Evolutionary conservation across 768 basidiomycete species (phyloP).

Genomic region (Podaxis mareebaensis): DNA sequence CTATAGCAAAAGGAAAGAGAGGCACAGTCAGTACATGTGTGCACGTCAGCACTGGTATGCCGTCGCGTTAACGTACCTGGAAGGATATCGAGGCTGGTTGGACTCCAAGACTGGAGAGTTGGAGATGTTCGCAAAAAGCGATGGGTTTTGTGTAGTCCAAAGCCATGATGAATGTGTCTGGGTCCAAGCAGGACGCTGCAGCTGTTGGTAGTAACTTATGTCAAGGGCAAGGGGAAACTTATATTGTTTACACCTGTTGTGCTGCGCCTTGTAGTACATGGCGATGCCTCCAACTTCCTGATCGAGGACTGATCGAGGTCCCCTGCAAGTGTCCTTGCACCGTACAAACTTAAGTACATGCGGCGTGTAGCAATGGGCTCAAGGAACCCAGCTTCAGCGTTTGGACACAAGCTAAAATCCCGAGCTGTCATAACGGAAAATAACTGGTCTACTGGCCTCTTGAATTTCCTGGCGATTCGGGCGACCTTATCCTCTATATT

Average conservation of each 20-base stretch:
- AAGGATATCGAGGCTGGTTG: slow-evolving; percentile 98
- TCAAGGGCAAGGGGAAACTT: slow-evolving; percentile 12
- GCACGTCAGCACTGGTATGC: slow-evolving; percentile 29
- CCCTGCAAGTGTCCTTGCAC: neutral
- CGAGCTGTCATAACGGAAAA: too few species aligned
- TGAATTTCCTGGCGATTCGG: slow-evolving; percentile 33
- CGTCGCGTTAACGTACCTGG: slow-evolving; percentile 65
- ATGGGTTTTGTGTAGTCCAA: slow-evolving; percentile 72
- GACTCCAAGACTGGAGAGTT: slow-evolving; percentile 93
- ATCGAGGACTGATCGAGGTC: neutral
- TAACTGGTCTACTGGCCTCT: slow-evolving; percentile 2
- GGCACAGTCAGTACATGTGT: slow-evolving; percentile 29
- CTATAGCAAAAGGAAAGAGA: slow-evolving; percentile 25
- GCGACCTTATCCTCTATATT: slow-evolving; percentile 46
- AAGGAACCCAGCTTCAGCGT: neutral
- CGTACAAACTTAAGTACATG: neutral
- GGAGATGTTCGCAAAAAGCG: slow-evolving; percentile 86
- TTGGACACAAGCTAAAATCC: too few species aligned
- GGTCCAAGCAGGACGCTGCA: slow-evolving; percentile 16
- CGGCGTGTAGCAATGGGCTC: neutral
- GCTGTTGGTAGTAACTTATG: slow-evolving; percentile 9
- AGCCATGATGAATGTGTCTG: slow-evolving; percentile 34
- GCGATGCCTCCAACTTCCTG: neutral
- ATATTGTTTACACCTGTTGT: slow-evolving; percentile 13
- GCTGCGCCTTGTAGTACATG: neutral